phyloP scores from a whole-genome alignment of 495 filamentous ascomycete genomes.

The Neurospora sp. region DNA sequence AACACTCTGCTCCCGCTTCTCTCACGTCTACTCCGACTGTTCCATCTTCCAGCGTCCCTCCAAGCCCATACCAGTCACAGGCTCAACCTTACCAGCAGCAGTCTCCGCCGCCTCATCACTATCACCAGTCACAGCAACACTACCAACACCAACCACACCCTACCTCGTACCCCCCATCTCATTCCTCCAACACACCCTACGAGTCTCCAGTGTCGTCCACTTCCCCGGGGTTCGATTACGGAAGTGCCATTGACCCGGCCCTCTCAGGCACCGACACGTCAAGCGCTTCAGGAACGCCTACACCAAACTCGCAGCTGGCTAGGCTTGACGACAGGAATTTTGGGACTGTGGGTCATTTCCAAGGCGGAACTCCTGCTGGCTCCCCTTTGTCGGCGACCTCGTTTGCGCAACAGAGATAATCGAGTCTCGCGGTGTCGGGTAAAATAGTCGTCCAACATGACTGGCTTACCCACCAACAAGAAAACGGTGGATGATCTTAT shows the following conservation, averaged over 20 bases:
- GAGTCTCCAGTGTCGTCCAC: constrained; percentile 30
- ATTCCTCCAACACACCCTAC: constrained; percentile 19
- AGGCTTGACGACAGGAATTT: constrained; percentile 13
- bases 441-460: background rate
- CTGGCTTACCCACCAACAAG: constrained; percentile 47
- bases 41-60: constrained; percentile 21
- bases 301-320: constrained; percentile 27
- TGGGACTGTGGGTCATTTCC: background rate
- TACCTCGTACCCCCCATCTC: constrained; percentile 17
- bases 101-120: constrained; percentile 31
- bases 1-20: constrained; percentile 14
- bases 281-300: constrained; percentile 22
- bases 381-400: background rate
- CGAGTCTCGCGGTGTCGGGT: background rate
- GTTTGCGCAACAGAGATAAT: background rate
- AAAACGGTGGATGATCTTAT: constrained; percentile 71
- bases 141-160: constrained; percentile 23
- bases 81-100: constrained; percentile 19
- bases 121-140: constrained; percentile 5
- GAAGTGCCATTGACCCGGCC: constrained; percentile 64
- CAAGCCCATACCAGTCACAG: constrained; percentile 22
- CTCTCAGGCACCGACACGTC: constrained; percentile 40
- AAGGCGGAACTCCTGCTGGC: background rate
- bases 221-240: constrained; percentile 54
- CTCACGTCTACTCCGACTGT: constrained; percentile 17